phyloP scores from a whole-genome alignment of 345 rosid species.

The Lenwebbia sp. region DNA sequence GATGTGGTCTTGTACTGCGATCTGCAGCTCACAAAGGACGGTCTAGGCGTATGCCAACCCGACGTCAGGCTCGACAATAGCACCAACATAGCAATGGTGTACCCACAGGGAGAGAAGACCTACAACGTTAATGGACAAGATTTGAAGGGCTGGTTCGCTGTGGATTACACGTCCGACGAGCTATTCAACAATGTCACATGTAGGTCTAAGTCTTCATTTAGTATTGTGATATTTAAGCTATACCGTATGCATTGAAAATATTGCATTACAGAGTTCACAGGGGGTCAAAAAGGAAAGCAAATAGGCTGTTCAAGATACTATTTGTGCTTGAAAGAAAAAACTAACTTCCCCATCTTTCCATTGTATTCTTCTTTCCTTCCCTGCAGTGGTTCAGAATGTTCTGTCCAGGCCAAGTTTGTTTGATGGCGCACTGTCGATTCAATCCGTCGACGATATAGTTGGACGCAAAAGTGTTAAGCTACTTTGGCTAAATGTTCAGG shows the following conservation, averaged over 20 bases:
- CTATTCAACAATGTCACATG: conserved; percentile 23
- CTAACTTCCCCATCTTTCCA: background rate
- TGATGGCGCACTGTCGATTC: conserved; percentile 27
- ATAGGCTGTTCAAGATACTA: background rate
- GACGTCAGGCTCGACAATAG: conserved; percentile 47
- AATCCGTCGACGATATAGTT: conserved; percentile 41
- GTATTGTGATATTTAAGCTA: background rate
- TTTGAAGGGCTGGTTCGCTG: conserved; percentile 50
- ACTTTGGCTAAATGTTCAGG: conserved; percentile 87
- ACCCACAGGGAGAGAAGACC: conserved; percentile 23
- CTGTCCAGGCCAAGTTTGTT: conserved; percentile 39
- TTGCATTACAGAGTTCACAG: background rate
- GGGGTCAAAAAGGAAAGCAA: background rate
- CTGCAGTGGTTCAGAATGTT: conserved; percentile 48
- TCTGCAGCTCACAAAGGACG: conserved; percentile 65
- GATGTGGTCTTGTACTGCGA: conserved; percentile 42
- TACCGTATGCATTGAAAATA: background rate
- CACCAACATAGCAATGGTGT: conserved; percentile 27
- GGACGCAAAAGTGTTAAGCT: conserved; percentile 18
- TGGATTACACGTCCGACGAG: conserved; percentile 31
- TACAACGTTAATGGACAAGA: conserved; percentile 48
- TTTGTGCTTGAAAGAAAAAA: background rate
- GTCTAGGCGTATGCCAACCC: conserved; percentile 50
- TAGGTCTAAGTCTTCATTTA: conserved; percentile 6
- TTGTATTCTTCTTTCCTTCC: background rate